A percentile compares a stretch with the other conserved stretches of the same genome.
Conservation (phyloP, 164 flowering plant genomes). For the Piper betle region DNA sequence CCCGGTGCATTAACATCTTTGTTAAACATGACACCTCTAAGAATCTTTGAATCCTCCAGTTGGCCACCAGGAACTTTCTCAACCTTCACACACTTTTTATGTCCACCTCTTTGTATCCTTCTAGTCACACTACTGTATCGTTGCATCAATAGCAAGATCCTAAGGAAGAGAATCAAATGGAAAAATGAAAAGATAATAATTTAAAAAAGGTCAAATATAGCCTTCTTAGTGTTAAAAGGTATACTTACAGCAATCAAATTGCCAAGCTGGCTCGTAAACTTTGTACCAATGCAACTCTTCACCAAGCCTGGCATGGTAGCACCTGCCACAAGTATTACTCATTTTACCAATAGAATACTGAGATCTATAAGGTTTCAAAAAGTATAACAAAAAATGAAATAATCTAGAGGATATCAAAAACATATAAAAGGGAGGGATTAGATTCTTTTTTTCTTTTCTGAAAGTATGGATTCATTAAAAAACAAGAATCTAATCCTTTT, state of each 20-base stretch:
- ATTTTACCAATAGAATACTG: no score
- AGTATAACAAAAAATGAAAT: no score
- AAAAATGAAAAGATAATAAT: neutral
- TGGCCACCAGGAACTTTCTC: conserved; percentile 97
- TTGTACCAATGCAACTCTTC: conserved; percentile 87
- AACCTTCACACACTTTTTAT: conserved; percentile 86
- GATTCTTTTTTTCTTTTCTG: neutral
- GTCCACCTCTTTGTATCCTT: conserved; percentile 82
- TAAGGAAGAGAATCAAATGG: conserved; percentile 13
- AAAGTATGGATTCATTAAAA: neutral
- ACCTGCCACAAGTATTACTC: conserved; percentile 31
- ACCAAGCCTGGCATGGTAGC: conserved; percentile 59
- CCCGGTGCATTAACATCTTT: conserved; percentile 96
- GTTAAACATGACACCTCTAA: conserved; percentile 90
- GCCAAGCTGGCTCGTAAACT: conserved; percentile 92
- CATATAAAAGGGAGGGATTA: no score
- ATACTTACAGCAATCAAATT: conserved; percentile 75
- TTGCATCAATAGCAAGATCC: conserved; percentile 91
- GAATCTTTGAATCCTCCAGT: conserved; percentile 82
- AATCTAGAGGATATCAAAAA: no score
- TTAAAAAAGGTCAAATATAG: neutral
- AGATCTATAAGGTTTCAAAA: no score
- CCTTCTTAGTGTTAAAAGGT: neutral
- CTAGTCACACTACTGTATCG: no score
- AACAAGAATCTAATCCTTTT: no score